These are phyloP conservation scores for Cordyceps pruinosa DNA, from an alignment of 2,329 filamentous ascomycete species.

Conservation along the genomic window DNA sequence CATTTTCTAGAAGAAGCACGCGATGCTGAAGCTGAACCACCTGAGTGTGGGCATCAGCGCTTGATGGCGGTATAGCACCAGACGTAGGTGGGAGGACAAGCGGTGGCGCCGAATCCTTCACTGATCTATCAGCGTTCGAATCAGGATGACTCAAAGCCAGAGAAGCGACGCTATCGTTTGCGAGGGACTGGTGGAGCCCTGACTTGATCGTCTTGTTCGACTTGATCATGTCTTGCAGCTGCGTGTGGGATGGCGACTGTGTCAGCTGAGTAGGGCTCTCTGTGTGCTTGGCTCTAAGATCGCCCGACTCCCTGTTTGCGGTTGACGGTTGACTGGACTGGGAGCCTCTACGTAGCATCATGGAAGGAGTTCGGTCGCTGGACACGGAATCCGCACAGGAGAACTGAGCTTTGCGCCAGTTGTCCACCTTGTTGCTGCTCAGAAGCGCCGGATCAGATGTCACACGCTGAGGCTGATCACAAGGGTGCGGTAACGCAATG, in stretches of 20 bases:
- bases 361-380: constrained; percentile 31
- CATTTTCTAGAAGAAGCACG: constrained; percentile 69
- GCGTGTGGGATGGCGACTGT: constrained; percentile 44
- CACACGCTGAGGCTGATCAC: constrained; percentile 21
- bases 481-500: constrained; percentile 18
- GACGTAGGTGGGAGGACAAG: constrained; percentile 19
- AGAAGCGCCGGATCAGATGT: constrained; percentile 34
- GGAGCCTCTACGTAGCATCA: constrained; percentile 35
- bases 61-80: constrained; percentile 18
- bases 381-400: constrained; percentile 39
- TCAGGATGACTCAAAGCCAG: constrained; percentile 46
- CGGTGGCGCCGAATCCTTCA: constrained; percentile 22
- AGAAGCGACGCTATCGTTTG: constrained; percentile 53
- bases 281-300: constrained; percentile 30
- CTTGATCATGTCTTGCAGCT: constrained; percentile 53
- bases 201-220: constrained; percentile 53
- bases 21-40: constrained; percentile 60
- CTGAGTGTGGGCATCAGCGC: constrained; percentile 31
- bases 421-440: constrained; percentile 32
- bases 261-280: constrained; percentile 56
- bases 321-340: constrained; percentile 46
- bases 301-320: constrained; percentile 40
- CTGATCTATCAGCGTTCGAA: constrained; percentile 33
- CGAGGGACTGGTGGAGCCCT: constrained; percentile 46
- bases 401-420: constrained; percentile 49